Evolutionary conservation across 2,329 filamentous ascomycete species (phyloP).

Genomic region (Eutypa lata): DNA sequence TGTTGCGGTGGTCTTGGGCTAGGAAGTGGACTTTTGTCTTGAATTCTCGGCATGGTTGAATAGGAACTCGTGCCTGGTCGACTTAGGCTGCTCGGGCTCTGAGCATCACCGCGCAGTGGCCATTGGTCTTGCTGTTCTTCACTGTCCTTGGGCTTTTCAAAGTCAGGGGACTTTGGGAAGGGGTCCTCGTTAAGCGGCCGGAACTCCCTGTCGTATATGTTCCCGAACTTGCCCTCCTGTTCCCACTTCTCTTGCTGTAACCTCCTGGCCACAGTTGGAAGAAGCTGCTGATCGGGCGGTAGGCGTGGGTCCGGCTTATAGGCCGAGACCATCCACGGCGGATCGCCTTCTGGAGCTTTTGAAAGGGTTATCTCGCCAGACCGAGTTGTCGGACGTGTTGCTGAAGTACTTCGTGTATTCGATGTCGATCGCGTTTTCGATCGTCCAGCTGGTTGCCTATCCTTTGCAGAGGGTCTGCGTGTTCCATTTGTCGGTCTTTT

Average conservation of each 20-base stretch:
- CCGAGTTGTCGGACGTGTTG: constrained; percentile 59
- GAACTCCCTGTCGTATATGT: constrained; percentile 83
- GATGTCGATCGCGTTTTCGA: constrained; percentile 63
- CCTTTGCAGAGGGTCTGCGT: constrained; percentile 43
- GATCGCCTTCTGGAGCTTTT: constrained; percentile 83
- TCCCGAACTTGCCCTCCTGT: constrained; percentile 82
- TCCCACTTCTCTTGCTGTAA: constrained; percentile 96
- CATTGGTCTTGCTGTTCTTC: constrained; percentile 47
- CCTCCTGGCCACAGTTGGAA: constrained; percentile 87
- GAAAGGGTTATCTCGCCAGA: constrained; percentile 52
- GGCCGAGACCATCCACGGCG: constrained; percentile 90
- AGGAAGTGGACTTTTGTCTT: constrained; percentile 40
- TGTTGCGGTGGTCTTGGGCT: constrained; percentile 45
- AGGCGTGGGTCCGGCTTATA: constrained; percentile 94
- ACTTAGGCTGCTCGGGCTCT: constrained; percentile 43
- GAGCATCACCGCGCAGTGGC: constrained; percentile 53
- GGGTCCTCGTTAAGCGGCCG: constrained; percentile 72
- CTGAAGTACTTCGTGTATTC: constrained; percentile 42
- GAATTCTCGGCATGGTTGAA: constrained; percentile 62
- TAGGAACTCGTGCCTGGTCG: constrained; percentile 50
- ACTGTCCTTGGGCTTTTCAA: constrained; percentile 26
- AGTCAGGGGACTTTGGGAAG: constrained; percentile 43
- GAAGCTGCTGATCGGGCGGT: constrained; percentile 90
- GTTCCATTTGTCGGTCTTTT: constrained; percentile 38
- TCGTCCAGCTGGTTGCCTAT: constrained; percentile 45